Evolutionary conservation across 768 basidiomycete species (phyloP), one percentile per base, ranked within the genome.

Genomic region (Suillus discolor): DNA sequence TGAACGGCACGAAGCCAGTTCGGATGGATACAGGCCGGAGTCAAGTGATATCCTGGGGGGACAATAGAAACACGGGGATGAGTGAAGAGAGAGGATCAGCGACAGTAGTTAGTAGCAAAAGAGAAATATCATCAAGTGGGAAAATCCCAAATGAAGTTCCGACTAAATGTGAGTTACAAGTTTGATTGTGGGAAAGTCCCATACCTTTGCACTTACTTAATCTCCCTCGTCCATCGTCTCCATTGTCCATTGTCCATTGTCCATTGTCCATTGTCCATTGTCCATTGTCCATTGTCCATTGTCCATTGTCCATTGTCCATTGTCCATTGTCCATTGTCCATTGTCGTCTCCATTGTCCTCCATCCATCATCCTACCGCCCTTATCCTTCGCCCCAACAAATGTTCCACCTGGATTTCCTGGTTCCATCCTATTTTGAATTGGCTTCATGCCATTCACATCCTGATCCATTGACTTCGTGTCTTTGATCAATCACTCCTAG

Each of bases 81-180:
- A 51, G 49, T 23, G 49, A 25, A 51, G 15, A 25, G 13, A 53
- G 51, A 28, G 51, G 51, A 28, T 13, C 25, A 6, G 25, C 7
- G 51, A 53, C 15, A 12, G 51, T 53, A 53, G 51, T 53, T 28
- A 28, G 25, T 53, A 28, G 51, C 16, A 53, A 53, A 53, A 53
- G 15, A 53, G 28, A 53, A 51, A 53, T 25, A 18, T 25, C 45
- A 47, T 12, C 4, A 47, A 53, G 28, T 53, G 51, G 51, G 51
- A 53, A 53, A 53, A 53, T 53, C 28, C 51, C 25, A 28, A 53
- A 53, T 53, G 51, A 53, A 53, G 16, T 53, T 53, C 51, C 8
- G 8, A 53, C 51, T 51, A 3, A 51, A 51, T 15, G 3, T 47
- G n/a, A 20, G n/a, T 13, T 6, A 3, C 25, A 16, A 51, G 49